Evolutionary conservation across 805 yeast species (phyloP), one percentile per base, ranked within the genome.

Genomic region (Lachancea kluyveri): DNA sequence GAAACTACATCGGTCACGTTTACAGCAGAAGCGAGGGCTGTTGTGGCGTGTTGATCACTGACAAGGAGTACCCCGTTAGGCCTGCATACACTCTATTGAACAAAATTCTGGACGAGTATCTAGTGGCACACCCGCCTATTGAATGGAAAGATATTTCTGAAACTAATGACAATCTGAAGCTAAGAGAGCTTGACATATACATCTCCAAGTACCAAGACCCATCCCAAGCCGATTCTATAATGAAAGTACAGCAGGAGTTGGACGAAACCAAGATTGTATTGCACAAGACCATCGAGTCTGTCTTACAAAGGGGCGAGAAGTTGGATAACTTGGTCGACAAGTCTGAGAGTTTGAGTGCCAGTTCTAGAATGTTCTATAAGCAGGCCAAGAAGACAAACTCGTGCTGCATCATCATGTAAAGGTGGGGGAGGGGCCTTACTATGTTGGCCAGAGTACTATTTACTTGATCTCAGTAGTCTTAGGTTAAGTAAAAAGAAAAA

Each of bases 261-360:
- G 98, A 92, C 60, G 98, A 92, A 56, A 92, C 98, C 21, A 92
- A 92, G 67, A 85, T 90, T 48, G 95, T 88, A 24, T 68, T 92
- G 51, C 97, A 92, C 63, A 88, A 90, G 64, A 87, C 96, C 28
- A 90, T 92, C 45, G 96, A 92, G 61, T 72, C 81, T 40, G 96
- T 92, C 6, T 70, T 92, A 55, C 94, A 86, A 60, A 77, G 99
- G 59, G 98, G 98, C 31, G 99, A 92, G 61, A 87, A 87, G 52
- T 73, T 92, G 50, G 98, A 92, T 55, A 72, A 92, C 24, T 69
- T 92, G 48, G 97, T 92, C 24, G 96, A 90, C 55, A 92, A 92
- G 66, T 82, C 95, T 22, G 96, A 88, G 59, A 94, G 95, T 1
- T 70, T 92, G 52, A 80, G 92, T 21, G 72, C 84, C 12, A 75